Evolutionary conservation across 768 basidiomycete species (phyloP).

Genomic region (Boletus sensibilis): DNA sequence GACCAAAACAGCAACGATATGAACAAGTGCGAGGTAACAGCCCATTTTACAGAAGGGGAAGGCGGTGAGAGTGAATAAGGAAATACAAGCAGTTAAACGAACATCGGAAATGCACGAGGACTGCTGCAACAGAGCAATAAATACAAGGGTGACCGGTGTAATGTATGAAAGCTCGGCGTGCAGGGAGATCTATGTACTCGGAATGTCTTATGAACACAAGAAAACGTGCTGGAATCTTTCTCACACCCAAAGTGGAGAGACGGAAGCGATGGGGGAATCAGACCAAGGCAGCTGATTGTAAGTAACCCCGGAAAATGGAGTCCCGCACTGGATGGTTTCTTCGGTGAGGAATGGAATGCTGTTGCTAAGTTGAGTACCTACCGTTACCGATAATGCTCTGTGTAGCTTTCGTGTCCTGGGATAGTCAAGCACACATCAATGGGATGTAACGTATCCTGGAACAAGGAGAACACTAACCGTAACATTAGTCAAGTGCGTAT

Average conservation of each 20-base stretch:
- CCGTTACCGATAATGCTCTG: conserved; percentile 83
- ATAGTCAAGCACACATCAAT: conserved; percentile 6
- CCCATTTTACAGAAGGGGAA: background rate
- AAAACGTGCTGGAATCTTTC: background rate
- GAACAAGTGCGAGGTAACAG: conserved; percentile 3
- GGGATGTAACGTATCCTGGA: background rate
- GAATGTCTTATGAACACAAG: conserved; percentile 8
- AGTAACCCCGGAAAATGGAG: conserved; percentile 73
- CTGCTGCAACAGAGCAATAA: background rate
- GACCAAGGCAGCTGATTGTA: conserved; percentile 69
- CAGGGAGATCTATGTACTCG: background rate
- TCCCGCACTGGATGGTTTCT: conserved; percentile 52
- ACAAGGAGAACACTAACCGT: conserved; percentile 47
- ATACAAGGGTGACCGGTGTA: conserved; percentile 5
- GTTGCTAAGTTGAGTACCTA: conserved; percentile 31
- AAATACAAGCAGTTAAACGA: conserved; percentile 8
- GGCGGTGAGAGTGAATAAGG: background rate
- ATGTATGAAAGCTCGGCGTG: conserved; percentile 2
- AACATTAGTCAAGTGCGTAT: conserved; percentile 79
- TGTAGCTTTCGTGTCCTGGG: conserved; percentile 78
- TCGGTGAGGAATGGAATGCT: conserved; percentile 6
- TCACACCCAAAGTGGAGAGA: background rate
- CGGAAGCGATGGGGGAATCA: conserved; percentile 29
- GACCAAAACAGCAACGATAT: conserved; percentile 16
- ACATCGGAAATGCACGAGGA: background rate